Evolutionary conservation across 1,284 basidiomycete genomes (phyloP), one percentile per base, ranked within the genome.

Genomic region (Pholiota adiposa): DNA sequence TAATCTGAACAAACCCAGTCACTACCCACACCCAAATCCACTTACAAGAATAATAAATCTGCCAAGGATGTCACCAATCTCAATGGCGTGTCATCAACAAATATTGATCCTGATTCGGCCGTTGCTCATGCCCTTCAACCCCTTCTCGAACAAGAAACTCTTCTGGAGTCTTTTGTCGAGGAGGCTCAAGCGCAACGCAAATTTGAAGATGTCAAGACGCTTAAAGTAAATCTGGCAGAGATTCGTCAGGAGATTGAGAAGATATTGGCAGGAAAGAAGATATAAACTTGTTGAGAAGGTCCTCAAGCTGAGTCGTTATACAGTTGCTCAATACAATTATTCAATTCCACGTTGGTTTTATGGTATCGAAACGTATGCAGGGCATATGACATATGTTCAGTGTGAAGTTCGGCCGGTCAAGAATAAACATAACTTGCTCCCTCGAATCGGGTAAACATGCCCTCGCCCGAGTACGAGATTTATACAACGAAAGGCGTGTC

Each of bases 101-200:
- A 54, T 29, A 74, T 84, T 61, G 88, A 91, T 66, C 79, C 84
- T 1, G 87, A 92, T 65, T 86, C 89, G 0, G 83, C 88, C 52
- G 76, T 91, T 19, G 92, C 92, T 1, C 79, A 84, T 33, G 76
- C 81, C 3, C 76, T 97, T 21, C 94, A 96, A 69, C 94, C 94
- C 2, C 75, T 97, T 18, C 80, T 97, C 8, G 94, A 97, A 73
- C 94, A 97, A 74, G 94, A 97, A 74, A 90, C 91, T 2, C 79
- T 96, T 51, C 79, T 97, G 33, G 94, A 96, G 76, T 81, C 84
- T 1, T 93, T 92, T 68, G 82, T 94, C 3, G 87, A 90, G 65
- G 92, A 96, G 70, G 94, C 94, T 3, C 89, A 88, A 71, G 83
- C 86, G 0, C 89, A 89, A 67, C 80, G 94, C 46, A 96, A 96